Base-by-base conservation (phyloP, 2,329 filamentous ascomycete genomes). In the Pseudogymnoascus verrucosus region DNA sequence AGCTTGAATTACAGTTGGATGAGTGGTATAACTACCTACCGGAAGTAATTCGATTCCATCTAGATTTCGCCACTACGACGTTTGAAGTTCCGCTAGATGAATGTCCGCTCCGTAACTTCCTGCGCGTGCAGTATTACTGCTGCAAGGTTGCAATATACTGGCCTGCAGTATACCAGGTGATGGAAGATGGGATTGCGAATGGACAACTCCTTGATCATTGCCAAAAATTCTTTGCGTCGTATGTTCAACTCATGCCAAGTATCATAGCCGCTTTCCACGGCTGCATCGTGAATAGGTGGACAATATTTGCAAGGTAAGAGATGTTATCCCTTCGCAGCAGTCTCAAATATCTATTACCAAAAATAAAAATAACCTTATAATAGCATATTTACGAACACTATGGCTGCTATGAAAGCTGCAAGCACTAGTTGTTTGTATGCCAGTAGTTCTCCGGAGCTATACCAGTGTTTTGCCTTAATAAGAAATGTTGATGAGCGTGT, bases 11-110 rank as follows among this genome's bases (percentile, higher is more conserved):
- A n/a, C 73, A 75, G 61, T 67, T 75, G 2, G 70, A 75, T 11
- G 69, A 73, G 62, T 75, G 73, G 73, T 71, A 72, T 47, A 66
- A 71, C 10, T 69, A 70, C 28, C 67, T 75, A 2, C 73, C 73
- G 1, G 65, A 66, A 14, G 62, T 66, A 6, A 67, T 74, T 16
- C 71, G 69, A 31, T 74, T 74, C 42, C 19, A 47, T n/a, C 42
- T 47, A 12, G 42, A 47, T 47, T 47, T 47, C 42, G 42, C 47
- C 59, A 65, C 51, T 65, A 59, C 47, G 12, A 64, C 31, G 21
- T 42, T 34, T 62, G 54, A 34, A 34, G 54, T 60, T 60, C 23
- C 14, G 28, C 11, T 34, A 12, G 28, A 60, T 60, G 54, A 37
- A 60, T 34, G 42, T 47, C 54, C 54, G 10, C 54, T 60, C 11